Conservation (phyloP, 2,329 filamentous ascomycete genomes). For the Cytospora paraplurivora region DNA sequence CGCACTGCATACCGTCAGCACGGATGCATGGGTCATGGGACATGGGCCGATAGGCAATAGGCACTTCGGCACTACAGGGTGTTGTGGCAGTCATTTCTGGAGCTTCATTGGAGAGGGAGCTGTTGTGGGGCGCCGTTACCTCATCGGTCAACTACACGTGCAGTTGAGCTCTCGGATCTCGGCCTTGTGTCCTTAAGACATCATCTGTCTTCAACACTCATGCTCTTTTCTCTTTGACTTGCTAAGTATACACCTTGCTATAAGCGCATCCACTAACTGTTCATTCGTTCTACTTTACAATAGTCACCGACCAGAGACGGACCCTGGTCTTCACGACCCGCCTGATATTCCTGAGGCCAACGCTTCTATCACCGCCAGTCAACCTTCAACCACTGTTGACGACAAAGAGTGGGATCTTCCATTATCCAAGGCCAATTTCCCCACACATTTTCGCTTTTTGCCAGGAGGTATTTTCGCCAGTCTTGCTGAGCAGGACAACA, state of each 20-base stretch:
- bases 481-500: slow-evolving; percentile 36
- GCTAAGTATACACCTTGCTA: slow-evolving; percentile 5
- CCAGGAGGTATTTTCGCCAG: neutral
- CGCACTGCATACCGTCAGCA: slow-evolving; percentile 4
- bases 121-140: slow-evolving; percentile 16
- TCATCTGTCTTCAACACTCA: neutral
- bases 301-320: neutral
- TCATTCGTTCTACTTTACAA: slow-evolving; percentile 4
- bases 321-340: slow-evolving; percentile 1
- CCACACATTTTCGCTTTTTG: neutral
- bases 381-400: neutral
- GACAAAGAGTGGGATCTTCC: neutral
- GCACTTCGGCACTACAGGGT: neutral
- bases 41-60: neutral
- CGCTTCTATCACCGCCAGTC: neutral
- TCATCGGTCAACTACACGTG: neutral
- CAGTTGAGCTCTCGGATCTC: neutral
- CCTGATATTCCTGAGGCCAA: neutral
- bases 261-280: slow-evolving; percentile 11
- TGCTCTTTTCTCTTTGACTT: neutral
- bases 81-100: neutral
- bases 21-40: neutral
- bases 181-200: neutral
- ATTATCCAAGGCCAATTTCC: neutral
- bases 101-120: slow-evolving; percentile 4